Percentiles rank a stretch among this genome's conserved stretches.
Conservation (phyloP, 768 basidiomycete species). For the Aureoboletus auriporus region DNA sequence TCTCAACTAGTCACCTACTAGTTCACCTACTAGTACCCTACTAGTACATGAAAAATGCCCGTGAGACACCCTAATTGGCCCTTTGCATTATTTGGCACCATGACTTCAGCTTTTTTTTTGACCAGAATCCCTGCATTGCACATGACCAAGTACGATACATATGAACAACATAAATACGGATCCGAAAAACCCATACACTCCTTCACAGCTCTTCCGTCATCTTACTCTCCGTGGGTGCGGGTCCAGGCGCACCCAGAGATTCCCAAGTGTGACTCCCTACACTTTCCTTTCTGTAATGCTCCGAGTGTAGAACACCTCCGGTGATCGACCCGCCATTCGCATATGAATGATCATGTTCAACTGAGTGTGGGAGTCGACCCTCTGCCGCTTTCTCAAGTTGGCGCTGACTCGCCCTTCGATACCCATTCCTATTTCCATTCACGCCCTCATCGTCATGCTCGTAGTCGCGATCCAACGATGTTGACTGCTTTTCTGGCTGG, state of each 20-base stretch:
- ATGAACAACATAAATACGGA: no score
- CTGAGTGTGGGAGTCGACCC: slow-evolving; percentile 38
- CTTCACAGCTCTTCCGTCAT: slow-evolving; percentile 23
- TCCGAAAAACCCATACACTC: neutral
- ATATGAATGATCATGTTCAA: neutral
- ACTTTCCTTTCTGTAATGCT: slow-evolving; percentile 7
- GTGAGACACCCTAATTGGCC: no score
- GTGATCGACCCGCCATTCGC: slow-evolving; percentile 11
- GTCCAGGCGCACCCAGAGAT: slow-evolving; percentile 22
- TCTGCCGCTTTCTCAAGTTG: slow-evolving; percentile 75
- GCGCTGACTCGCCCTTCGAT: slow-evolving; percentile 50
- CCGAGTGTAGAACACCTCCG: slow-evolving; percentile 4
- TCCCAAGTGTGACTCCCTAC: slow-evolving; percentile 2
- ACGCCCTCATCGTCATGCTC: neutral
- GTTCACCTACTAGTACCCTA: no score
- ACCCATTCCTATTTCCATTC: slow-evolving; percentile 15
- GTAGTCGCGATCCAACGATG: slow-evolving; percentile 12
- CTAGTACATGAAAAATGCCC: no score
- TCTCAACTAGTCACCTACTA: no score
- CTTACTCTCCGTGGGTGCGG: slow-evolving; percentile 32
- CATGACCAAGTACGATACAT: no score
- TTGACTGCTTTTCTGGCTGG: slow-evolving; percentile 45
- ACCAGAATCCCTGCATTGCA: no score
- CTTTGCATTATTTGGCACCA: no score
- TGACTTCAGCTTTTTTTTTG: no score